Conservation (phyloP, 2,329 filamentous ascomycete species). For the Lasiodiplodia gonubiensis region DNA sequence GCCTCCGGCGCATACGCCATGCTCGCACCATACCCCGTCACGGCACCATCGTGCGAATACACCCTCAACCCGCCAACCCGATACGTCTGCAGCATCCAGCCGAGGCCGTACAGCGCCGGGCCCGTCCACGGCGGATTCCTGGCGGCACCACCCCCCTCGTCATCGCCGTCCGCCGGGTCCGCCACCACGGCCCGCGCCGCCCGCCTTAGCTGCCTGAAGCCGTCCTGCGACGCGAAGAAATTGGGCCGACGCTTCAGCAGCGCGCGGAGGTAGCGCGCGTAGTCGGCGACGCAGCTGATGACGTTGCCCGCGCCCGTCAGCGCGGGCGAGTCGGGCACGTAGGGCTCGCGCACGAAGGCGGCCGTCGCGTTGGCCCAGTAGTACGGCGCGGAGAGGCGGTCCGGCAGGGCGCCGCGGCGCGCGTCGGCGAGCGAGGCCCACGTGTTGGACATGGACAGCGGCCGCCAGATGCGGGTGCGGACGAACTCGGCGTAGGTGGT, state of each 20-base stretch:
- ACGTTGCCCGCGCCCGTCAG: conserved; percentile 37
- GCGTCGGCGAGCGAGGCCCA: conserved; percentile 47
- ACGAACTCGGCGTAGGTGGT: conserved; percentile 43
- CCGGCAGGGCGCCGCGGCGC: conserved; percentile 28
- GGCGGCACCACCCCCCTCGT: neutral
- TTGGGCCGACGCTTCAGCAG: conserved; percentile 31
- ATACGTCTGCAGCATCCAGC: conserved; percentile 10
- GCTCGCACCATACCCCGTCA: conserved; percentile 20
- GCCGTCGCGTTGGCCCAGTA: conserved; percentile 29
- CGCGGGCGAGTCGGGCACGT: conserved; percentile 30
- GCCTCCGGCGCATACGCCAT: conserved; percentile 6
- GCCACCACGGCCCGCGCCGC: neutral
- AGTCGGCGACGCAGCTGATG: conserved; percentile 34
- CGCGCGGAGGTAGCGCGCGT: conserved; percentile 37
- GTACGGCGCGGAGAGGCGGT: conserved; percentile 31
- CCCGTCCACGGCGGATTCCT: conserved; percentile 8
- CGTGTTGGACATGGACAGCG: conserved; percentile 49
- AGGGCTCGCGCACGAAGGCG: conserved; percentile 28
- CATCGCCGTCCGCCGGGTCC: conserved; percentile 4
- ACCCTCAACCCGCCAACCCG: neutral
- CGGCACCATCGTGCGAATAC: neutral
- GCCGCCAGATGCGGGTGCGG: conserved; percentile 44
- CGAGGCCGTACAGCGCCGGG: conserved; percentile 19
- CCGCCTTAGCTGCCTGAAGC: conserved; percentile 22
- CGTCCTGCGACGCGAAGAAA: neutral